phyloP scores from a whole-genome alignment of 176 grass and related monocot species.

The Neostapfia colusana region DNA sequence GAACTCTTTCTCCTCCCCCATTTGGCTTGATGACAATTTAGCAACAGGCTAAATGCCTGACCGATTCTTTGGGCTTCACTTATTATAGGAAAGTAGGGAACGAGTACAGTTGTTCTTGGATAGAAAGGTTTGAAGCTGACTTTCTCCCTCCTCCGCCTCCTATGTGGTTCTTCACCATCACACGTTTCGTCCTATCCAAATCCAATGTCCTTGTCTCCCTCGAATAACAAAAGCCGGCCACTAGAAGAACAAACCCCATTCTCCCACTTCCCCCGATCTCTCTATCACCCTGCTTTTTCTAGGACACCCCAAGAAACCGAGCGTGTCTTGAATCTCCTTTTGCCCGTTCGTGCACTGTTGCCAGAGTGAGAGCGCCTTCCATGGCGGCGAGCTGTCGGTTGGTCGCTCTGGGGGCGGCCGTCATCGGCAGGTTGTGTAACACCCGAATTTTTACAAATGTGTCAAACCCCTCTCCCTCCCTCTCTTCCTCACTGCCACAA shows the following conservation, averaged over 20 bases:
- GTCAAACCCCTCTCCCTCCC: too few species aligned
- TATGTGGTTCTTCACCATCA: slow-evolving; percentile 52
- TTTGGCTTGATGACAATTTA: too few species aligned
- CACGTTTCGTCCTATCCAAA: slow-evolving; percentile 44
- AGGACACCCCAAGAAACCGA: neutral
- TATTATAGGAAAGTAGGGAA: neutral
- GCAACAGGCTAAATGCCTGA: too few species aligned
- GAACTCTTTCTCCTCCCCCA: too few species aligned
- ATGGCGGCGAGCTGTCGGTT: slow-evolving; percentile 16
- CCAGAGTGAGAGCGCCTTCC: neutral
- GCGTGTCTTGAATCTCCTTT: neutral
- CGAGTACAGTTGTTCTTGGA: neutral
- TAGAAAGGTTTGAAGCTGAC: slow-evolving; percentile 3
- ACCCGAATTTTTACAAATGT: too few species aligned
- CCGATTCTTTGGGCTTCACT: too few species aligned
- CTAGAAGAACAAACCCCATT: slow-evolving; percentile 40
- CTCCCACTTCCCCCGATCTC: slow-evolving; percentile 6
- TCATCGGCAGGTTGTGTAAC: neutral
- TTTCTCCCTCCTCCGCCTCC: too few species aligned
- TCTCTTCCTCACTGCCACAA: too few species aligned
- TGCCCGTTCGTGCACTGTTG: neutral
- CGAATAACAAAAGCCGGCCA: slow-evolving; percentile 37
- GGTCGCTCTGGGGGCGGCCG: neutral
- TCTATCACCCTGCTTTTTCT: neutral
- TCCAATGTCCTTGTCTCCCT: slow-evolving; percentile 38